These are phyloP conservation scores for Mrakia hoshinonis DNA, from an alignment of 768 basidiomycete genomes.

Conservation along the genomic window DNA sequence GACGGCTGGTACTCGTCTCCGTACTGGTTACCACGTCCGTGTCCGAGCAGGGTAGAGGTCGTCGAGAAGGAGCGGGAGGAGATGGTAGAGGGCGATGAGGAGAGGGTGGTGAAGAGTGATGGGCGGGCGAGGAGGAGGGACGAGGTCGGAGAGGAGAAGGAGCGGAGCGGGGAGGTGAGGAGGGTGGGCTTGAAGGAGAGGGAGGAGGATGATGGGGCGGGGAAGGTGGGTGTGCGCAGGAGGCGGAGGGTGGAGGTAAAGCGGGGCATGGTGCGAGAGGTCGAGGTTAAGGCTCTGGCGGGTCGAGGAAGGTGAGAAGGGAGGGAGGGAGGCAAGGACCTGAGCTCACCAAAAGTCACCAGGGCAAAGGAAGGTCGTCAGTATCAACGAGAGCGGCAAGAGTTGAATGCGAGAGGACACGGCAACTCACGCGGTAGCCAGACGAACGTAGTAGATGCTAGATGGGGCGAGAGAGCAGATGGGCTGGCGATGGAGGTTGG, in stretches of 20 bases:
- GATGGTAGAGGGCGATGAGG: not conserved
- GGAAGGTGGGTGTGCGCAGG: not conserved
- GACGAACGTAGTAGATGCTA: too few relatives aligned
- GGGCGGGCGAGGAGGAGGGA: conserved; percentile 44
- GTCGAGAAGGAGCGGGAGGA: conserved; percentile 25
- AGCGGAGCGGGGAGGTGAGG: not conserved
- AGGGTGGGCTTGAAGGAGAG: not conserved
- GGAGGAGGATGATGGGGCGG: not conserved
- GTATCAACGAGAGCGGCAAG: too few relatives aligned
- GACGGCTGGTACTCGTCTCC: conserved; percentile 97
- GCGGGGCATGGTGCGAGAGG: not conserved
- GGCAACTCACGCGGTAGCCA: too few relatives aligned
- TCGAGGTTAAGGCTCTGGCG: too few relatives aligned
- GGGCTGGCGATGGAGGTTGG: too few relatives aligned
- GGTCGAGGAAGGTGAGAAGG: too few relatives aligned
- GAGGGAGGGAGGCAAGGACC: too few relatives aligned
- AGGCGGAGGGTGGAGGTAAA: not conserved
- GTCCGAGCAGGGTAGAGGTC: conserved; percentile 35
- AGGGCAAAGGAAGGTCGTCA: too few relatives aligned
- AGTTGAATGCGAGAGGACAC: too few relatives aligned
- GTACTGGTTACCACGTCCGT: conserved; percentile 52
- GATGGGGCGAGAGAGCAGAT: too few relatives aligned
- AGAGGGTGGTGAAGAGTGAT: not conserved
- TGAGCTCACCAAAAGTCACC: too few relatives aligned
- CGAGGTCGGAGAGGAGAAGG: conserved; percentile 37